Evolutionary conservation across 2,329 filamentous ascomycete genomes (phyloP).

Genomic region (Cadophora malorum): DNA sequence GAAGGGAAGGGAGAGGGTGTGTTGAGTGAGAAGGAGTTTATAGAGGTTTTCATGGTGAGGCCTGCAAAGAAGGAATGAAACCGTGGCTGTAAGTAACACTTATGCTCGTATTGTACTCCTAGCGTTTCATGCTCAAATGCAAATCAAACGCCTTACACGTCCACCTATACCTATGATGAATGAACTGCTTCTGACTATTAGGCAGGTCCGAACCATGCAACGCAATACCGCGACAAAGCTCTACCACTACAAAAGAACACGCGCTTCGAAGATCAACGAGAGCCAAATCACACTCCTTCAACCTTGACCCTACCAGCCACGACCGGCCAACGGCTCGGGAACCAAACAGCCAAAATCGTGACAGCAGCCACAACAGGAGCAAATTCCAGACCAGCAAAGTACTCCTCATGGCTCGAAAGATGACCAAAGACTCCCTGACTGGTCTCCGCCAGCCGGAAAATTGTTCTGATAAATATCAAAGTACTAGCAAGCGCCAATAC

Average conservation of each 20-base stretch:
- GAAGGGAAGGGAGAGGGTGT: constrained; percentile 34
- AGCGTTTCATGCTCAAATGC: neutral
- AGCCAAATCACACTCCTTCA: neutral
- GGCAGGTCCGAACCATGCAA: neutral
- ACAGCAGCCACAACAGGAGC: constrained; percentile 58
- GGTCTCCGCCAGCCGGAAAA: constrained; percentile 61
- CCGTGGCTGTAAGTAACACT: neutral
- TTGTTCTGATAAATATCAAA: constrained; percentile 58
- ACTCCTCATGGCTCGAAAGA: constrained; percentile 57
- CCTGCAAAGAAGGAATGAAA: neutral
- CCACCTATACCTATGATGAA: neutral
- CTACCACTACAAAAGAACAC: neutral
- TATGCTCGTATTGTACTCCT: neutral
- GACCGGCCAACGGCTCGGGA: constrained; percentile 19
- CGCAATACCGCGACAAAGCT: neutral
- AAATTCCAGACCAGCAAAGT: constrained; percentile 61
- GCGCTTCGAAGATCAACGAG: too few relatives aligned
- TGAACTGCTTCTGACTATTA: neutral
- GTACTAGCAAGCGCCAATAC: constrained; percentile 54
- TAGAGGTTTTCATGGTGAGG: constrained; percentile 44
- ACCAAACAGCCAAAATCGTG: constrained; percentile 16
- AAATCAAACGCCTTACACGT: neutral
- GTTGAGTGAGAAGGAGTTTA: constrained; percentile 36
- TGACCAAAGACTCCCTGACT: constrained; percentile 54
- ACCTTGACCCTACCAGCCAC: neutral